Evolutionary conservation across 139 green algal species (phyloP).

Genomic region (Closterium sp.): DNA sequence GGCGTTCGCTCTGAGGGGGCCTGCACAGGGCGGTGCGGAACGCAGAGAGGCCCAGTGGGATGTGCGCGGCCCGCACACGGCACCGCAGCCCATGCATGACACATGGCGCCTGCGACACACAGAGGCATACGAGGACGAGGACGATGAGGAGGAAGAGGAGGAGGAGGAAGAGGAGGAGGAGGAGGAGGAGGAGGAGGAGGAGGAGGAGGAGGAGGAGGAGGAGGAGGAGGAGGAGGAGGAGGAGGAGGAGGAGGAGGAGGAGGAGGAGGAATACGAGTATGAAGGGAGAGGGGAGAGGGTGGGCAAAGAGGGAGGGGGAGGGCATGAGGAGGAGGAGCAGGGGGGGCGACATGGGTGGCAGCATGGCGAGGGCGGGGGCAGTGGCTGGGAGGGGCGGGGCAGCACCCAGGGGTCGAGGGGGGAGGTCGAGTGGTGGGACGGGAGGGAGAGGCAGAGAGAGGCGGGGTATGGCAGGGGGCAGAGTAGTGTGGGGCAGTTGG

Average conservation of each 20-base stretch:
- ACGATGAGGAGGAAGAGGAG: not conserved
- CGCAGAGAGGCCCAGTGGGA: not conserved
- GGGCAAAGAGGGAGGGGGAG: not conserved
- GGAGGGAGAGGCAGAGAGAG: not conserved
- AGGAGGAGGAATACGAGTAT: not conserved
- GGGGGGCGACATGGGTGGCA: not conserved
- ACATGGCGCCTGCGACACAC: not conserved
- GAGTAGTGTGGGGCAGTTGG: not conserved
- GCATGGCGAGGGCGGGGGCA: not conserved
- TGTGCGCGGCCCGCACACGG: not conserved
- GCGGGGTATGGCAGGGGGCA: not conserved
- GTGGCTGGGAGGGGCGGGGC: not conserved
- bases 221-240: not conserved
- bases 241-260: not conserved
- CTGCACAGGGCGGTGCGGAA: not conserved
- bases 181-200: not conserved
- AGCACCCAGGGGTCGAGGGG: not conserved
- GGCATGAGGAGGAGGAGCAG: not conserved
- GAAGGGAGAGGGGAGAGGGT: too few relatives aligned
- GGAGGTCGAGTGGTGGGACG: not conserved
- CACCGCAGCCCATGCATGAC: not conserved
- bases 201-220: not conserved
- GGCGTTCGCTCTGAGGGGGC: not conserved
- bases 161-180: too few relatives aligned
- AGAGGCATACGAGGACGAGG: not conserved